Evolutionary conservation across 768 basidiomycete species (phyloP), one percentile per base, ranked within the genome.

Genomic region (Russula sp.): DNA sequence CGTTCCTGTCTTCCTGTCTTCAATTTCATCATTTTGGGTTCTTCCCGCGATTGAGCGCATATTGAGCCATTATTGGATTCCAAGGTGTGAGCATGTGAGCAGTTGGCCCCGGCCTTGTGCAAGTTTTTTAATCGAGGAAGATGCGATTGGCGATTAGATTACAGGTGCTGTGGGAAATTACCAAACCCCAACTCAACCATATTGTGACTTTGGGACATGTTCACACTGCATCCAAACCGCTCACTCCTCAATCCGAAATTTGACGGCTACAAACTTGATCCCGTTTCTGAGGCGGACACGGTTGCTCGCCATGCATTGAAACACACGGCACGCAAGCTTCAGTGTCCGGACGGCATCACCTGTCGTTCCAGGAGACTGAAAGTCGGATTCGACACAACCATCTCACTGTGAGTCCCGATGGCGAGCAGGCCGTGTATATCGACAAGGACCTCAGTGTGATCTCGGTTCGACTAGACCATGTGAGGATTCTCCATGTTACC

Each of bases 341-440:
- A 44, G 75, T 81, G 11, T 86, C 89, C 4, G 83, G 83, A 9
- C 81, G 78, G 62, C 76, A 81, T 0, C 84, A 84, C 9, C 78
- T 93, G 24, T 84, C 86, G 2, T 89, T 92, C 69, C 82, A 90
- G 63, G 92, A 94, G 69, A 87, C 93, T 61, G 87, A 90, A 72
- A 90, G 88, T 70, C 80, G 92, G 55, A 90, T 94, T 64, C 82
- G 87, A 18, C 89, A 94, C 73, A 93, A 94, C 69, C 92, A 94
- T 71, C 80, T 94, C 16, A 75, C 80, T 14, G 74, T 84, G 3
- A 81, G 82, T 22, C 71, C 72, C 18, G 72, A 79, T 40, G 76
- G 78, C 13, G 75, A 77, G 24, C 77, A 78, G 26, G 84, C 84
- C 3, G 75, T 86, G 30, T 94, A 92, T 69, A 75, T 94, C 28